Base-by-base conservation (phyloP, 495 filamentous ascomycete species). In the Penicillium alfredii region DNA sequence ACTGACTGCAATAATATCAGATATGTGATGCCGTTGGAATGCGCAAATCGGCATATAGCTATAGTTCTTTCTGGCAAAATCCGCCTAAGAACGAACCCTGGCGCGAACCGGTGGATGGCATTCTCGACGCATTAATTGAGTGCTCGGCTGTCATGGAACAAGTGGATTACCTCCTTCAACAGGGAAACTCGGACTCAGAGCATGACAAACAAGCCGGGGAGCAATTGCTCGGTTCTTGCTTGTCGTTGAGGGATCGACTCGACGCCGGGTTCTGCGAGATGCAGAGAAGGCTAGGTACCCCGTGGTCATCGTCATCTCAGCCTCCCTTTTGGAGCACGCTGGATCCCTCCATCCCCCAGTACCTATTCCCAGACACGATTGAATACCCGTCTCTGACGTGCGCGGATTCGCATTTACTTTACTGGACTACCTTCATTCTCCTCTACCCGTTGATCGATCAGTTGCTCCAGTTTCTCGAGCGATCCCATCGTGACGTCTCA, bases 371-470 rank as follows among this genome's bases (percentile, higher is more conserved):
- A 8, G 21, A 26, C 1, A n/a, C 37, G 5, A 34, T 51, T 12
- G 15, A 47, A n/a, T 51, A 46, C 21, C 40, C 41, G 4, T 48
- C 44, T 3, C 24, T 48, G 10, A 27, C 31, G 9, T 50, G 42
- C 13, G 43, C 43, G 10, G 49, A 50, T 26, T 44, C 35, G 3
- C 44, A 53, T 19, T 6, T 47, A 6, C 4, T 51, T 0, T 47
- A 53, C 12, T 51, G 39, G 39, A 37, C 42, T 16, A 40, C 27
- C 3, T 42, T 43, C 23, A 37, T 51, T 10, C 25, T 59, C 4
- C 39, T 55, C 8, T 55, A 53, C 14, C 45, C 47, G 6, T 33
- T 55, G 6, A 47, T 55, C 26, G 35, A 49, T n/a, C 40, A 55
- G 18, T 26, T 58, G 8, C 21, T 45, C 32, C 23, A 27, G 2